Base-by-base conservation (phyloP, 306 rosid genomes). In the Spatholobus suberectus region DNA sequence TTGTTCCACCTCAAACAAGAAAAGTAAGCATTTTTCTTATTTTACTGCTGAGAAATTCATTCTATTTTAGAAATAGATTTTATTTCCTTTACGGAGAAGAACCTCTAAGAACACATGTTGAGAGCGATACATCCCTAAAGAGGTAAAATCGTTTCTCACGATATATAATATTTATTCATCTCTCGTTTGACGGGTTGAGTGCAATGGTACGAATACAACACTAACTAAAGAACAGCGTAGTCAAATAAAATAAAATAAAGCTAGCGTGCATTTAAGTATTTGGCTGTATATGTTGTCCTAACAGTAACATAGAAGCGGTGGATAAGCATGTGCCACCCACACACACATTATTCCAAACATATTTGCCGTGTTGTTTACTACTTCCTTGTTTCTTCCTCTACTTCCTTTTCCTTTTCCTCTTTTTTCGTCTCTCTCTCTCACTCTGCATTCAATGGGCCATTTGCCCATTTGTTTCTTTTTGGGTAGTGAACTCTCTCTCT, bases 311-410 rank as follows among this genome's bases (percentile, higher is more conserved):
- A 72, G 70, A 67, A 62, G 76, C 40, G 74, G 88, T 86, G 97
- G 91, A 84, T 11, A 81, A 87, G 89, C 94, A 91, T 81, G 93
- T 89, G 95, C 86, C 85, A 71, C 93, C 81, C 86, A 65, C 73
- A 63, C 77, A 52, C 57, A 21, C 51, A 74, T 65, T 66, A 73
- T 66, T 78, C 90, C 87, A 80, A 84, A 80, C 86, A 59, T 59
- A 70, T 68, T 29, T 89, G 92, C 87, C 92, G 92, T 89, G 93
- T 88, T 70, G 80, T 85, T 80, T 73, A 75, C 90, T 82, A 63
- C 84, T 86, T 49, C 82, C 24, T 79, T 79, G 58, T 79, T 68
- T 24, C 76, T 62, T 37, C 69, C 63, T 44, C 63, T 9, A 23
- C 62, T 17, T 61, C 65, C 54, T 58, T 67, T 66, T 77, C 18